Conservation (phyloP, 495 filamentous ascomycete species). For the Saxispiralis lemnorum region DNA sequence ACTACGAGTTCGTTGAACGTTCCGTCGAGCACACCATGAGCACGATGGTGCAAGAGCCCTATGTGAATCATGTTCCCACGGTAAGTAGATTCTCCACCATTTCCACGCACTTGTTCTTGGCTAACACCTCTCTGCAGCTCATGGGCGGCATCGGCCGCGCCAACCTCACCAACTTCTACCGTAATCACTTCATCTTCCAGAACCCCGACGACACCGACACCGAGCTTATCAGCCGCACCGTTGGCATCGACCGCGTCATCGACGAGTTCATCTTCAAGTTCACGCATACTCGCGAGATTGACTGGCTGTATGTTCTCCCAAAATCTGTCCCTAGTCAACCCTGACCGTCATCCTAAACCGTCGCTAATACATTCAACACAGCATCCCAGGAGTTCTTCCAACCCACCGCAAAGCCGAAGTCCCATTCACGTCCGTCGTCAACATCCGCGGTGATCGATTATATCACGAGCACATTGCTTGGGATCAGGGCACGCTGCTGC, state of each 20-base stretch:
- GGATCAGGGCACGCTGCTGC: slow-evolving; percentile 9
- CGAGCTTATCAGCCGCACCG: slow-evolving; percentile 12
- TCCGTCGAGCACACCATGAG: slow-evolving; percentile 38
- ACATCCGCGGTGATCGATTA: slow-evolving; percentile 10
- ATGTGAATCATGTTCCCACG: slow-evolving; percentile 42
- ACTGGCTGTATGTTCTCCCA: slow-evolving; percentile 14
- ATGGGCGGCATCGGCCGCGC: slow-evolving; percentile 8
- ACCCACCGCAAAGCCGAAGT: slow-evolving; percentile 2
- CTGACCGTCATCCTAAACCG: too few species aligned
- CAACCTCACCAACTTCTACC: slow-evolving; percentile 10
- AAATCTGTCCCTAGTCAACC: too few species aligned
- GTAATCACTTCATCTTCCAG: slow-evolving; percentile 12
- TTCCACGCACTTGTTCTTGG: too few species aligned
- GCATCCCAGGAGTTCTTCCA: slow-evolving; percentile 10
- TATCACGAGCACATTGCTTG: slow-evolving; percentile 14
- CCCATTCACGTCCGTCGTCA: slow-evolving; percentile 11
- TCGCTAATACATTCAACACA: slow-evolving; percentile 3
- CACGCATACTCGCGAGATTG: slow-evolving; percentile 10
- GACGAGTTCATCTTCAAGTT: slow-evolving; percentile 15
- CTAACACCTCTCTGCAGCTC: neutral
- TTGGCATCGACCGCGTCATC: slow-evolving; percentile 11
- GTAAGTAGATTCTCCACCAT: slow-evolving; percentile 15
- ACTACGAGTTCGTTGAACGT: slow-evolving; percentile 35
- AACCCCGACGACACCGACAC: slow-evolving; percentile 10
- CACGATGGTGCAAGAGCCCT: slow-evolving; percentile 41